A percentile compares a stretch with the other conserved stretches of the same genome.
Conservation (phyloP, 2,329 filamentous ascomycete species). For the Drechmeria coniospora region DNA sequence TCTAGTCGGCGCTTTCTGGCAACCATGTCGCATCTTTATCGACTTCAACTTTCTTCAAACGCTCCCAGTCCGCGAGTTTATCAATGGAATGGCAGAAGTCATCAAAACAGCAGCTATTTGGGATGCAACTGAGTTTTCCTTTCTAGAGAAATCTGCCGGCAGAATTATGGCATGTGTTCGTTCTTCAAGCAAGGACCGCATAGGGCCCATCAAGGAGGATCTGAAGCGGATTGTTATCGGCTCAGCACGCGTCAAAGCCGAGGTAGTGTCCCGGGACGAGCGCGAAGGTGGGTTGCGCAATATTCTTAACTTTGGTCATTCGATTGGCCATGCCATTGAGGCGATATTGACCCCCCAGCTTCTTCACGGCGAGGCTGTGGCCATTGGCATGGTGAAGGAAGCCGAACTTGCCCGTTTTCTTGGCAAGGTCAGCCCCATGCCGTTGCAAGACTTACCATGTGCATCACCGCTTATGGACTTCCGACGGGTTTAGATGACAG, state of each 20-base stretch:
- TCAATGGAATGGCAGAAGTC: slow-evolving; percentile 98
- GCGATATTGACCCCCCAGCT: slow-evolving; percentile 91
- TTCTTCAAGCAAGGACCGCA: slow-evolving; percentile 31
- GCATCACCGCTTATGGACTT: slow-evolving; percentile 83
- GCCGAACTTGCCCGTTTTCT: slow-evolving; percentile 84
- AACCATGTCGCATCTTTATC: slow-evolving; percentile 85
- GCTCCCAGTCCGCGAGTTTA: slow-evolving; percentile 78
- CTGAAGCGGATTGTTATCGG: slow-evolving; percentile 72
- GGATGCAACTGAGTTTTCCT: slow-evolving; percentile 72
- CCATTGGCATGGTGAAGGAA: slow-evolving; percentile 97
- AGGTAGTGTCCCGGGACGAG: slow-evolving; percentile 88
- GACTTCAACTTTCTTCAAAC: slow-evolving; percentile 86
- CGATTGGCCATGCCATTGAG: slow-evolving; percentile 92
- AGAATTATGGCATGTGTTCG: slow-evolving; percentile 43
- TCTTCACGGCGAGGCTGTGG: slow-evolving; percentile 87
- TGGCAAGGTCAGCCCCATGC: slow-evolving; percentile 75
- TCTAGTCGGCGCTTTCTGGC: slow-evolving; percentile 90
- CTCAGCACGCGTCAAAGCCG: slow-evolving; percentile 84
- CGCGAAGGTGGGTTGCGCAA: slow-evolving; percentile 88
- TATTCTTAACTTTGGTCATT: slow-evolving; percentile 93
- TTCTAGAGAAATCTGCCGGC: slow-evolving; percentile 68
- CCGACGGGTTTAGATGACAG: slow-evolving; percentile 77
- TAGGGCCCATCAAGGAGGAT: slow-evolving; percentile 54
- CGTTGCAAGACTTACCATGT: slow-evolving; percentile 80
- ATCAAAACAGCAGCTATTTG: slow-evolving; percentile 96